These are phyloP conservation scores for Pseudocercospora fijiensis DNA, from an alignment of 2,329 filamentous ascomycete species.

Conservation along the genomic window DNA sequence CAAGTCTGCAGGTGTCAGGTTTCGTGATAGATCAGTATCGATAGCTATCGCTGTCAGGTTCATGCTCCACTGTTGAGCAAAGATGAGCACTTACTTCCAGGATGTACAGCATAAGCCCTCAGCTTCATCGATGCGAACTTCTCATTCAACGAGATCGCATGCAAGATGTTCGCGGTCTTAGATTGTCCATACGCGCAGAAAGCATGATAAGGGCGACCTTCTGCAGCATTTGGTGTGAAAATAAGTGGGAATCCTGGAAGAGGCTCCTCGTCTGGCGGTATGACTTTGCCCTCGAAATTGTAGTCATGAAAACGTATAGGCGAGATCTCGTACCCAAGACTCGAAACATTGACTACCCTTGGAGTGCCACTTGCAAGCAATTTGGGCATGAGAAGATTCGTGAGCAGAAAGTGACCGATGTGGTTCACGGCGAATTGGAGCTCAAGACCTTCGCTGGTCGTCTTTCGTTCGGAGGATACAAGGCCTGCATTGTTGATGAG, in stretches of 20 bases:
- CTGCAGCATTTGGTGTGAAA: slow-evolving; percentile 13
- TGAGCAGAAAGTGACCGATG: slow-evolving; percentile 54
- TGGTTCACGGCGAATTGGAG: slow-evolving; percentile 56
- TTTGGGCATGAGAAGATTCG: slow-evolving; percentile 18
- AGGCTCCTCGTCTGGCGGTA: slow-evolving; percentile 26
- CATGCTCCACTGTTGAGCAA: background rate
- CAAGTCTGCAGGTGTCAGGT: slow-evolving; percentile 5
- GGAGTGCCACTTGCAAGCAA: slow-evolving; percentile 15
- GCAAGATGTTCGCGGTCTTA: slow-evolving; percentile 51
- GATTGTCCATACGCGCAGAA: slow-evolving; percentile 47
- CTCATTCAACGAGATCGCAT: slow-evolving; percentile 42
- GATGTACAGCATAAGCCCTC: slow-evolving; percentile 43
- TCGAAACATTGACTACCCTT: slow-evolving; percentile 36
- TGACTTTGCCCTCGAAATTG: slow-evolving; percentile 34
- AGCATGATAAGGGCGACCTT: slow-evolving; percentile 37
- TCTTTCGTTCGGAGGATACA: background rate
- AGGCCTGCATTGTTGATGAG: slow-evolving; percentile 16
- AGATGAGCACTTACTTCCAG: slow-evolving; percentile 35
- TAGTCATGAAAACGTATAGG: slow-evolving; percentile 39
- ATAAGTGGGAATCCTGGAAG: slow-evolving; percentile 11
- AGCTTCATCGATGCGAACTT: slow-evolving; percentile 36
- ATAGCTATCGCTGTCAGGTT: slow-evolving; percentile 14
- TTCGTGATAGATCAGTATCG: slow-evolving; percentile 17
- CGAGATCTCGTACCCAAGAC: slow-evolving; percentile 30
- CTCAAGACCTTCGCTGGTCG: slow-evolving; percentile 44